Evolutionary conservation across 352 stramenopile species (phyloP).

Genomic region (Blastocystis sp.): DNA sequence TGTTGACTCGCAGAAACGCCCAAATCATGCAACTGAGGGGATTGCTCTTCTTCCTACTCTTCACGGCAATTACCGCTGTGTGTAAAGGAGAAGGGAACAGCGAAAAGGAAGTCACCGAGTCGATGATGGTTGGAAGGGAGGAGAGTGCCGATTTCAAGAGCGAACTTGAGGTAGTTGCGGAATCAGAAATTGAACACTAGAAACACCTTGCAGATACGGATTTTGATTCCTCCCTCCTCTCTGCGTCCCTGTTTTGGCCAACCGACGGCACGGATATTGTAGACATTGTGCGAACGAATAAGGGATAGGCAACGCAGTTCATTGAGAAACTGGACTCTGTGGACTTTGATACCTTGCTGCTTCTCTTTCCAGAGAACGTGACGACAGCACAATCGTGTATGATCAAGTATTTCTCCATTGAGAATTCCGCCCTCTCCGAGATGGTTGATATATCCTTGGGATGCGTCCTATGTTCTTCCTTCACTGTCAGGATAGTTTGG

Average conservation of each 20-base stretch:
- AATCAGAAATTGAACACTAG: no score
- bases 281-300: background rate
- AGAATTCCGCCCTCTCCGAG: background rate
- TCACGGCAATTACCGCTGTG: background rate
- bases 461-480: background rate
- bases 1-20: no score
- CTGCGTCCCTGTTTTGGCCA: slow-evolving; percentile 5
- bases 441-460: slow-evolving; percentile 15
- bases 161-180: no score
- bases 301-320: background rate
- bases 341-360: slow-evolving; percentile 13
- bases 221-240: background rate
- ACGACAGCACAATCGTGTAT: background rate
- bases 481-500: background rate
- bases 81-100: background rate
- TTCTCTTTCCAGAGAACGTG: slow-evolving; percentile 10
- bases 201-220: no score
- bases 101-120: background rate
- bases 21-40: background rate
- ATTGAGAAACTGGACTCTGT: background rate
- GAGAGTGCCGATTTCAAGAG: no score
- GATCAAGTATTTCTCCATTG: background rate
- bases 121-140: background rate
- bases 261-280: background rate
- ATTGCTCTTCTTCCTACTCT: background rate